These are phyloP conservation scores for Kokia cookei DNA, from an alignment of 441 rosid genomes.

Conservation along the genomic window DNA sequence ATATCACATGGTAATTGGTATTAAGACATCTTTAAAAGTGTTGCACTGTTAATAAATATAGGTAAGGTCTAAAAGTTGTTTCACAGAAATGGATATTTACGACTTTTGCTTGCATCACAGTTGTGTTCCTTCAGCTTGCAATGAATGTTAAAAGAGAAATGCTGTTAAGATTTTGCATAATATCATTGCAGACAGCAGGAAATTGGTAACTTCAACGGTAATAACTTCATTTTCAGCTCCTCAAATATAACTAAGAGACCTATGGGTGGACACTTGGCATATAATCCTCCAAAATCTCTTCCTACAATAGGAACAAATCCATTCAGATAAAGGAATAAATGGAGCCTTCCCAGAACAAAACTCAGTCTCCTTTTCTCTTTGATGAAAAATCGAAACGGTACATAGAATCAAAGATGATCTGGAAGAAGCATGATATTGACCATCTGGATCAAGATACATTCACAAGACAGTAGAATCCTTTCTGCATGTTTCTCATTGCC, in stretches of 20 bases:
- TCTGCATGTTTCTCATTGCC: background rate
- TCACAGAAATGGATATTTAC: background rate
- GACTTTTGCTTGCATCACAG: background rate
- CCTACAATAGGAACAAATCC: slow-evolving; percentile 51
- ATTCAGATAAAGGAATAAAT: slow-evolving; percentile 29
- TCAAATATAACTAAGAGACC: slow-evolving; percentile 22
- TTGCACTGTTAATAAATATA: background rate
- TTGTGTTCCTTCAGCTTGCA: background rate
- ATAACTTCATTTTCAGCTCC: slow-evolving; percentile 16
- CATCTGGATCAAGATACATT: background rate
- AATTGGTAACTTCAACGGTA: slow-evolving; percentile 18
- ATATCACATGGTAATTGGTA: background rate
- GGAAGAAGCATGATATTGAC: background rate
- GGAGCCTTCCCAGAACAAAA: background rate
- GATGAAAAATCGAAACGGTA: background rate
- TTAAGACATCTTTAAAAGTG: background rate
- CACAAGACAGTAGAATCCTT: background rate
- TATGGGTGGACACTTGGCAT: slow-evolving; percentile 22
- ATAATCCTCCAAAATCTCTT: slow-evolving; percentile 29
- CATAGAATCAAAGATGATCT: background rate
- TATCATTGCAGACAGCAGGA: slow-evolving; percentile 32
- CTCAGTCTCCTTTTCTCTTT: background rate
- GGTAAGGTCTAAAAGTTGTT: background rate
- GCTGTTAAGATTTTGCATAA: slow-evolving; percentile 3
- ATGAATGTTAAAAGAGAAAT: background rate